phyloP scores from a whole-genome alignment of 257 asterid genomes.

The Solanum sejunctum region DNA sequence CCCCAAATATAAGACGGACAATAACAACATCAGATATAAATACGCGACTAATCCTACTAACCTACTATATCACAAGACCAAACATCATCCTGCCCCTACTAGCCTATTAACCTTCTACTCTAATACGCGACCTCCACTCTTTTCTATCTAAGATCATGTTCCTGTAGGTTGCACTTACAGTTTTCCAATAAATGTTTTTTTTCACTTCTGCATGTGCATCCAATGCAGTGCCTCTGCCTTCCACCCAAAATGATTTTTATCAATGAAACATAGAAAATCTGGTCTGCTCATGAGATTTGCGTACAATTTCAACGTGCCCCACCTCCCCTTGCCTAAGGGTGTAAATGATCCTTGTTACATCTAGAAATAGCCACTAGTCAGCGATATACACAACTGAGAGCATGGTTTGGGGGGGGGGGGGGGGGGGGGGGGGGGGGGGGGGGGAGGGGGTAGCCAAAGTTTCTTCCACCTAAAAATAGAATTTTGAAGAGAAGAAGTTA shows the following conservation, averaged over 20 bases:
- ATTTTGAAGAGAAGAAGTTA: not conserved
- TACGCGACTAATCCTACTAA: too few species aligned
- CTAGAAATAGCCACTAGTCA: not conserved
- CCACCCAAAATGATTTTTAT: not conserved
- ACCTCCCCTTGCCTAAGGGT: not conserved
- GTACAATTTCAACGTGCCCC: not conserved
- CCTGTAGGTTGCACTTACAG: not conserved
- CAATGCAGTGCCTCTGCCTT: not conserved
- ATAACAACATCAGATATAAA: too few species aligned
- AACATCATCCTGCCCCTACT: too few species aligned
- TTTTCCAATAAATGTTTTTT: not conserved
- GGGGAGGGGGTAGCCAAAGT: not conserved
- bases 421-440: not conserved
- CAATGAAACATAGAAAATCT: not conserved
- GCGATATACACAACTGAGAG: not conserved
- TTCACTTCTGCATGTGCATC: not conserved
- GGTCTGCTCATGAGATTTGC: not conserved
- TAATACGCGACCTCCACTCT: too few species aligned
- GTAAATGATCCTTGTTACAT: not conserved
- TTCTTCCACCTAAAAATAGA: not conserved
- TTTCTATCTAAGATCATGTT: too few species aligned
- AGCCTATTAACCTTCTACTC: too few species aligned
- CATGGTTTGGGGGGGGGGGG: not conserved
- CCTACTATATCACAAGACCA: too few species aligned
- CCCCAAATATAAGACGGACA: too few species aligned